A percentile compares a stretch with the other conserved stretches of the same genome.
phyloP scores from a whole-genome alignment of 306 rosid species.

The Citrullus colocynthis region DNA sequence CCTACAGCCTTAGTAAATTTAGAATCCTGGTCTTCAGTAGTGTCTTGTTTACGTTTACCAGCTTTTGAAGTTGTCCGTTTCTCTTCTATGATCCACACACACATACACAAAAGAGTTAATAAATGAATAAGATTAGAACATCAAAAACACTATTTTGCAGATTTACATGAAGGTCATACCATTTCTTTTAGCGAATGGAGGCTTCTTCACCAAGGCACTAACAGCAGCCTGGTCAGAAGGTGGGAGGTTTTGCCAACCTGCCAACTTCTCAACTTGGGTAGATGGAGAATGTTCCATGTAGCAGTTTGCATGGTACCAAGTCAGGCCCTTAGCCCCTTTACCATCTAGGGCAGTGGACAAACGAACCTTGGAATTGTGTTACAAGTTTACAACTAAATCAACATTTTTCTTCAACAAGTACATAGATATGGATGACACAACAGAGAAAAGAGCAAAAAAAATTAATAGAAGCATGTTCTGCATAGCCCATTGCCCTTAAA shows the following conservation, averaged over 20 bases:
- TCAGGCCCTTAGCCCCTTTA: slow-evolving; percentile 63
- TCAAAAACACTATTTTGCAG: background rate
- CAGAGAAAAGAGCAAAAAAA: background rate
- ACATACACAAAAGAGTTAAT: background rate
- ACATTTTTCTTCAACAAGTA: background rate
- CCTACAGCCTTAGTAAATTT: slow-evolving; percentile 48
- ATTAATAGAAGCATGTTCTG: background rate
- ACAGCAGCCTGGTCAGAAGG: slow-evolving; percentile 64
- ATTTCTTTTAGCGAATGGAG: slow-evolving; percentile 19
- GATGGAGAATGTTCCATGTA: slow-evolving; percentile 56
- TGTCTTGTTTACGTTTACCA: slow-evolving; percentile 60
- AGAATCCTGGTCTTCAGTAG: slow-evolving; percentile 31
- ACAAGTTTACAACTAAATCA: background rate
- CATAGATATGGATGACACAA: background rate
- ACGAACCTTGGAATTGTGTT: slow-evolving; percentile 54
- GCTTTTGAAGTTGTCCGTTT: slow-evolving; percentile 34
- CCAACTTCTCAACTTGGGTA: slow-evolving; percentile 49
- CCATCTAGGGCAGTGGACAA: slow-evolving; percentile 66
- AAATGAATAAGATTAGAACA: background rate
- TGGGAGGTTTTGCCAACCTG: slow-evolving; percentile 76
- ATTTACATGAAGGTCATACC: slow-evolving; percentile 23
- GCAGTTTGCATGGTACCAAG: slow-evolving; percentile 93
- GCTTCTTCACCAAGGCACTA: slow-evolving; percentile 32
- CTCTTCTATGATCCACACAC: background rate
- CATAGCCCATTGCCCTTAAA: background rate